These are phyloP conservation scores for Arxiozyma telluris DNA, from an alignment of 1,139 yeast genomes.

Conservation along the genomic window DNA sequence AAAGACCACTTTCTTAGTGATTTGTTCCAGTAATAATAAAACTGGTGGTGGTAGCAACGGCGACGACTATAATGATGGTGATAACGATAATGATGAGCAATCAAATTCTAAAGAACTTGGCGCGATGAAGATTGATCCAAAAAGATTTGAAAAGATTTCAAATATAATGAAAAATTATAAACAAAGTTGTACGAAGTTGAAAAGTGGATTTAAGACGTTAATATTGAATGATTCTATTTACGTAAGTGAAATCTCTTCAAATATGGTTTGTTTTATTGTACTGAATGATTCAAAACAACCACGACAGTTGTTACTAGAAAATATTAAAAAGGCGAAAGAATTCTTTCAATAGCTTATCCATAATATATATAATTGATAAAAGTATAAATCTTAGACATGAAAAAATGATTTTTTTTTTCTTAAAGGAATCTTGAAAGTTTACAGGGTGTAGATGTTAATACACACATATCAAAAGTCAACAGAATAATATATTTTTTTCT, in stretches of 20 bases:
- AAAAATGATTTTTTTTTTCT: too few relatives aligned
- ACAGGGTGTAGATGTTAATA: too few relatives aligned
- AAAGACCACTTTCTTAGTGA: constrained; percentile 85
- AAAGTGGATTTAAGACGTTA: constrained; percentile 66
- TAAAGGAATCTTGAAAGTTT: too few relatives aligned
- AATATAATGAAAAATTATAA: constrained; percentile 91
- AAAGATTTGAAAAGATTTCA: constrained; percentile 87
- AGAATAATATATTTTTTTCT: too few relatives aligned
- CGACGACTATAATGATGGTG: constrained; percentile 5
- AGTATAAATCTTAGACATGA: too few relatives aligned
- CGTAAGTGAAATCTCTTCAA: constrained; percentile 37
- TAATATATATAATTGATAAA: too few relatives aligned
- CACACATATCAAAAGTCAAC: too few relatives aligned
- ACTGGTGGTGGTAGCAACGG: background rate
- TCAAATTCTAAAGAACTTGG: constrained; percentile 6
- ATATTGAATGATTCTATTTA: constrained; percentile 60
- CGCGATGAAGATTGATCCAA: constrained; percentile 50
- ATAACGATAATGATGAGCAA: constrained; percentile 5
- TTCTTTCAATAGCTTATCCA: constrained; percentile 27
- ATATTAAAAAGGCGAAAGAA: constrained; percentile 33
- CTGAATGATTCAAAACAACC: constrained; percentile 27
- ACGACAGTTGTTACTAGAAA: constrained; percentile 32
- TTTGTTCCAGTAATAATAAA: constrained; percentile 56
- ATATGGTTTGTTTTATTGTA: constrained; percentile 36
- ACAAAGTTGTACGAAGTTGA: constrained; percentile 80